Conservation (phyloP, 73 alveolate genomes). For the Tetrahymena borealis region DNA sequence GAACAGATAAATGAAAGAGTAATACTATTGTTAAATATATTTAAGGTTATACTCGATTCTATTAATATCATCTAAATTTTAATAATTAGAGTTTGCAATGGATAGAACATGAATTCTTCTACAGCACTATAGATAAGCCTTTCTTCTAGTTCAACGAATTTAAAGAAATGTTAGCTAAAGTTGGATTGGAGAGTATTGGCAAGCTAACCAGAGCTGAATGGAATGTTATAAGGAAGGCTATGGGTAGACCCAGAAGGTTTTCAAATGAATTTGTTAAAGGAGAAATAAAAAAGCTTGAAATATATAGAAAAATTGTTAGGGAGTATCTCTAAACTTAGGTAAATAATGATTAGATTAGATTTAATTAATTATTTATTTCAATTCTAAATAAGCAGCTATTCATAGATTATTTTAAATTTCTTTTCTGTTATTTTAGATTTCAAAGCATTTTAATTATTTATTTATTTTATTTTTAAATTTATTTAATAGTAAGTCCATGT, state of each 20-base stretch:
- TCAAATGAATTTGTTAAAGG: background rate
- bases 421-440: background rate
- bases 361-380: too few relatives aligned
- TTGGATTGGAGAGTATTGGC: background rate
- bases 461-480: background rate
- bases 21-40: background rate
- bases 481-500: background rate
- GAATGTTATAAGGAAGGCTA: background rate
- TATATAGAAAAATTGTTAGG: background rate
- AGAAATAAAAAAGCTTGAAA: background rate
- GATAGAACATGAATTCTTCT: background rate
- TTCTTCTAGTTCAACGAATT: background rate
- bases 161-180: background rate
- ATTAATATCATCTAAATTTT: background rate
- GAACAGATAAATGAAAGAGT: background rate
- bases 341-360: background rate
- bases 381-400: too few relatives aligned
- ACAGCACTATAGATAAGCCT: background rate
- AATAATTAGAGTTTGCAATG: background rate
- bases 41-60: background rate
- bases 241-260: background rate
- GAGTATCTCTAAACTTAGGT: background rate
- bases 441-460: too few relatives aligned
- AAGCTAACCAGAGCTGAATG: background rate
- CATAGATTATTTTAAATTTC: too few relatives aligned